Percentiles rank a stretch among this genome's conserved stretches.
Conservation (phyloP, 2,329 filamentous ascomycete genomes). For the Leptographium wingfieldii region DNA sequence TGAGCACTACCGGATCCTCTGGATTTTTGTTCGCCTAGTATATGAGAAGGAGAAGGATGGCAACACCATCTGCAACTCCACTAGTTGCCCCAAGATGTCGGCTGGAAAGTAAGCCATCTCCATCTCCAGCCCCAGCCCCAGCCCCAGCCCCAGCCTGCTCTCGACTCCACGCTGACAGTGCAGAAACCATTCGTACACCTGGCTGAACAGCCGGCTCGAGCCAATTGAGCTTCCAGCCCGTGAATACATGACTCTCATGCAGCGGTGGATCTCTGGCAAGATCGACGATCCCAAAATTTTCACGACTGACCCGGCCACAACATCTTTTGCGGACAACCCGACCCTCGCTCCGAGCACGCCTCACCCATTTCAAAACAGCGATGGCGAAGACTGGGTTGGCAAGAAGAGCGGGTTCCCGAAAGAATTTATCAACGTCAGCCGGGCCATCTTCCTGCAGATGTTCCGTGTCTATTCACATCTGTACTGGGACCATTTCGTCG, state of each 20-base stretch:
- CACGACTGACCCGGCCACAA: constrained; percentile 66
- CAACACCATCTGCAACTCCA: constrained; percentile 68
- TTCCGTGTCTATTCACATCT: constrained; percentile 97
- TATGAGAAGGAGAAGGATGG: constrained; percentile 75
- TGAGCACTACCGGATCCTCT: constrained; percentile 80
- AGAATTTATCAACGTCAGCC: constrained; percentile 80
- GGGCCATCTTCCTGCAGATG: constrained; percentile 94
- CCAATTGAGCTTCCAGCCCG: constrained; percentile 85
- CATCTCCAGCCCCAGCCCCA: no score
- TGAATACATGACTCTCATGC: constrained; percentile 90
- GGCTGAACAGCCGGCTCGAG: constrained; percentile 78
- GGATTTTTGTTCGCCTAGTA: constrained; percentile 79
- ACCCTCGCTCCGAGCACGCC: neutral
- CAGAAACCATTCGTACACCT: constrained; percentile 89
- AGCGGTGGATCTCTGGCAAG: constrained; percentile 95
- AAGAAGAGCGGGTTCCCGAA: constrained; percentile 87
- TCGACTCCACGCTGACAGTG: neutral
- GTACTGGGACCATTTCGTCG: constrained; percentile 89
- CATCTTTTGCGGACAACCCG: constrained; percentile 53
- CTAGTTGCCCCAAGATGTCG: constrained; percentile 82
- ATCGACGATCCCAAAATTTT: constrained; percentile 84
- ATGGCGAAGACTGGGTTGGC: constrained; percentile 60
- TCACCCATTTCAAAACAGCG: neutral
- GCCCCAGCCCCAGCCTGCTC: neutral
- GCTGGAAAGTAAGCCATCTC: constrained; percentile 67